Base-by-base conservation (phyloP, 768 basidiomycete genomes). In the Flagelloscypha sp. region DNA sequence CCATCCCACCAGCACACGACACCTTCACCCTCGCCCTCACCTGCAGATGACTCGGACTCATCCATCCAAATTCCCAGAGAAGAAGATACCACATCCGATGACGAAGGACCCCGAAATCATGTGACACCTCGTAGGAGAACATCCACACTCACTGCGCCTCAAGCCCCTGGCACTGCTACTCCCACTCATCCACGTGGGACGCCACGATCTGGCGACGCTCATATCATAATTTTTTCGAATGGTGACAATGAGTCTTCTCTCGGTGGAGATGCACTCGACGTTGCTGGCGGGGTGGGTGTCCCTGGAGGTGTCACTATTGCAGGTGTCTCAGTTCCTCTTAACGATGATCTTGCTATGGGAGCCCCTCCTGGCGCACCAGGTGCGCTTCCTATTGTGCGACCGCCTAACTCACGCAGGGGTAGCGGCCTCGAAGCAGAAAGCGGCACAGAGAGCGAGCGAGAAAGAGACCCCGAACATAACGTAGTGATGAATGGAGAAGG, bases 291-390 rank as follows among this genome's bases (percentile, higher is more conserved):
- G 4, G 73, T 71, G 7, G 71, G 74, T 0, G 79, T 84, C 10
- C 82, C 84, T 36, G 82, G 82, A 41, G 84, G 80, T 1, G 76
- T 87, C 25, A n/a, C n/a, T n/a, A n/a, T n/a, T n/a, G n/a, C n/a
- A n/a, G n/a, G n/a, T n/a, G 84, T 84, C 6, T 74, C 74, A 3
- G 57, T 87, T 27, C 83, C 85, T 25, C 70, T 74, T n/a, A 87
- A 87, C 42, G 87, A 90, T 46, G 84, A 85, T 54, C 84, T 89
- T 45, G 84, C 81, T 5, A 85, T 88, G 79, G 87, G 87, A 30
- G 87, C 87, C 0, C 87, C 87, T 2, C 88, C 88, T 7, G 86
- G 86, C 24, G 86, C 88, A n/a, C 87, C 87, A 1, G 87, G 87
- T 33, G 87, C 86, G 0, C 75, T 84, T 30, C 34, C 48, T 15